A percentile compares a stretch with the other conserved stretches of the same genome.
phyloP scores from a whole-genome alignment of 257 asterid species.

The Penstemon davidsonii region DNA sequence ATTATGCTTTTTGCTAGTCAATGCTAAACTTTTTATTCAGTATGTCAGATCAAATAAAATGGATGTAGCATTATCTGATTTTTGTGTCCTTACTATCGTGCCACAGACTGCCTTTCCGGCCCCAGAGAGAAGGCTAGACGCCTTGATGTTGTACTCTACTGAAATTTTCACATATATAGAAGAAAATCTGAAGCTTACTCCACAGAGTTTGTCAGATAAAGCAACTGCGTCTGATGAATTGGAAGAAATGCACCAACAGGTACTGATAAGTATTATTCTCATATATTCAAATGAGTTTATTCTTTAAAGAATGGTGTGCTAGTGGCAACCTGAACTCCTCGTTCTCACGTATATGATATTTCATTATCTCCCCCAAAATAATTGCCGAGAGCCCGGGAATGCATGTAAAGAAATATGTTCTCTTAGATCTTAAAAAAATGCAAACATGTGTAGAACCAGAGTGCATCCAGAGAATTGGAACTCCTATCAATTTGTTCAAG shows the following conservation, averaged over 20 bases:
- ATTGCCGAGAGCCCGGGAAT: conserved; percentile 11
- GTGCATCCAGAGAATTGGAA: neutral
- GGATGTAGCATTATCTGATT: conserved; percentile 24
- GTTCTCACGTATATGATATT: conserved; percentile 11
- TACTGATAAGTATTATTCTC: conserved; percentile 33
- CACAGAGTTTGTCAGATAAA: conserved; percentile 89
- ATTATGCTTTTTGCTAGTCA: conserved; percentile 15
- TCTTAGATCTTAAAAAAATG: neutral
- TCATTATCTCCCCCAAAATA: conserved; percentile 4
- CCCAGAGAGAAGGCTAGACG: conserved; percentile 86
- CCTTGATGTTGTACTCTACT: conserved; percentile 67
- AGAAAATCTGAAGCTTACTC: conserved; percentile 88
- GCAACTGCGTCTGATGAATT: conserved; percentile 85
- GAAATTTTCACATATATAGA: conserved; percentile 79
- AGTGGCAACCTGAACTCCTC: conserved; percentile 5
- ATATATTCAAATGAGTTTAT: conserved; percentile 20
- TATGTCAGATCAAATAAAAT: conserved; percentile 2
- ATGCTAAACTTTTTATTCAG: conserved; percentile 1
- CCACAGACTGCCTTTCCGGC: conserved; percentile 85
- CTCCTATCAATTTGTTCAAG: neutral
- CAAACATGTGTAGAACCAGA: conserved; percentile 3
- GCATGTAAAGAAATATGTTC: conserved; percentile 12
- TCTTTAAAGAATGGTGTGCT: conserved; percentile 14
- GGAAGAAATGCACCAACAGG: conserved; percentile 96
- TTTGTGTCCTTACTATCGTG: conserved; percentile 24